These are phyloP conservation scores for Chernovozyma sophiae-reginae DNA, from an alignment of 1,139 yeast species.

Conservation along the genomic window DNA sequence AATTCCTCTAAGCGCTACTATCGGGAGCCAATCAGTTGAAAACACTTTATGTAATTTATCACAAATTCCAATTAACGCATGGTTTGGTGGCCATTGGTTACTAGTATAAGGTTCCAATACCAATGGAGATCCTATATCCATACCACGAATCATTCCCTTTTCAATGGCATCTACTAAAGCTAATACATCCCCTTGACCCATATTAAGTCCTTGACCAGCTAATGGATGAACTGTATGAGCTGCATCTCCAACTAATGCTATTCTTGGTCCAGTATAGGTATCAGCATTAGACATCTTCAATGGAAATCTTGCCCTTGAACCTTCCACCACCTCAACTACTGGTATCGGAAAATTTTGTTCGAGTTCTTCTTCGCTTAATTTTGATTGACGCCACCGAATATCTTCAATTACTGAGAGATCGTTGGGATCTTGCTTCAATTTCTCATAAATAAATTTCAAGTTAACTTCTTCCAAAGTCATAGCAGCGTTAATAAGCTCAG, in stretches of 20 bases:
- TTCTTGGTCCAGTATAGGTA: conserved; percentile 73
- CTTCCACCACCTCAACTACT: conserved; percentile 54
- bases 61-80: conserved; percentile 77
- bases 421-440: conserved; percentile 29
- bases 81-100: conserved; percentile 75
- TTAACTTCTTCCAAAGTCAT: conserved; percentile 58
- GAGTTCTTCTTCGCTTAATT: conserved; percentile 36
- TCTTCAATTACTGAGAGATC: conserved; percentile 58
- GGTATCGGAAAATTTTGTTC: conserved; percentile 66
- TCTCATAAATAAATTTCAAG: conserved; percentile 34
- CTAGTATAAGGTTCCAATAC: conserved; percentile 86
- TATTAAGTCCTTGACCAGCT: conserved; percentile 96
- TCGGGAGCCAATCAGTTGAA: conserved; percentile 66
- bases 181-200: conserved; percentile 96
- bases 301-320: conserved; percentile 85
- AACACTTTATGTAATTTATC: conserved; percentile 90
- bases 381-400: conserved; percentile 65
- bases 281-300: conserved; percentile 88
- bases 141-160: conserved; percentile 67
- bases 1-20: conserved; percentile 68
- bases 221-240: conserved; percentile 97
- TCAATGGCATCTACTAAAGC: conserved; percentile 67
- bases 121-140: conserved; percentile 82
- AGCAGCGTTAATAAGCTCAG: conserved; percentile 78
- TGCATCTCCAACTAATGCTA: conserved; percentile 95